Evolutionary conservation across 768 basidiomycete species (phyloP).

Genomic region (Trametes gibbosa): DNA sequence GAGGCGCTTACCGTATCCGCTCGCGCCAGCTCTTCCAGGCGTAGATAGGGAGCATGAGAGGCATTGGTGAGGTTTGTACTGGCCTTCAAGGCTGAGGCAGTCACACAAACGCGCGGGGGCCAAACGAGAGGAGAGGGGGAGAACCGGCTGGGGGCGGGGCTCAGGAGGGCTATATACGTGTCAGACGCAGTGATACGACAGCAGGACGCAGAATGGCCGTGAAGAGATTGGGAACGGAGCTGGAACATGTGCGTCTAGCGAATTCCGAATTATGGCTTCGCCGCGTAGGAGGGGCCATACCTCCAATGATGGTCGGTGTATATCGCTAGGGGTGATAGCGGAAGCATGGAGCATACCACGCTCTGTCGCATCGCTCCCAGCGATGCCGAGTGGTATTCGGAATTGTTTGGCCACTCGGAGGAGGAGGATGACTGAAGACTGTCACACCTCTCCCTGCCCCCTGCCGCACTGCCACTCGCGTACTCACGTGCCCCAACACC

Average conservation of each 20-base stretch:
- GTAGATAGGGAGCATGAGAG: slow-evolving; percentile 21
- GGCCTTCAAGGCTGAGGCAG: neutral
- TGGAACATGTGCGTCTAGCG: slow-evolving; percentile 9
- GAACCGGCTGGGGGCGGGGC: neutral
- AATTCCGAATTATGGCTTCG: slow-evolving; percentile 23
- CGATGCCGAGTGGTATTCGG: slow-evolving; percentile 13
- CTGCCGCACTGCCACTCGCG: slow-evolving; percentile 4
- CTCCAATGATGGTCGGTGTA: slow-evolving; percentile 11
- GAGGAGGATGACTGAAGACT: neutral
- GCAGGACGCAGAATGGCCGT: neutral
- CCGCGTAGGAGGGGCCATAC: neutral
- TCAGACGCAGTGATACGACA: neutral
- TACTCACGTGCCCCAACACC: neutral
- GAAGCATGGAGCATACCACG: slow-evolving; percentile 4
- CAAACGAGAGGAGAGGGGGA: slow-evolving; percentile 1
- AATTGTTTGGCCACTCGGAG: slow-evolving; percentile 16
- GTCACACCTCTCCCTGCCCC: neutral
- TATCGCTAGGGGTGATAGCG: slow-evolving; percentile 7
- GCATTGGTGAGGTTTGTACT: slow-evolving; percentile 6
- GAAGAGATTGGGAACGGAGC: slow-evolving; percentile 7
- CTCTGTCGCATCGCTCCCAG: slow-evolving; percentile 1
- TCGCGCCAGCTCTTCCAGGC: slow-evolving; percentile 37
- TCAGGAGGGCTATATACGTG: slow-evolving; percentile 4
- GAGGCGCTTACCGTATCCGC: slow-evolving; percentile 31
- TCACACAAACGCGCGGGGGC: neutral